These are phyloP conservation scores for Botrytis hyacinthi DNA, from an alignment of 2,329 filamentous ascomycete genomes.

Conservation along the genomic window DNA sequence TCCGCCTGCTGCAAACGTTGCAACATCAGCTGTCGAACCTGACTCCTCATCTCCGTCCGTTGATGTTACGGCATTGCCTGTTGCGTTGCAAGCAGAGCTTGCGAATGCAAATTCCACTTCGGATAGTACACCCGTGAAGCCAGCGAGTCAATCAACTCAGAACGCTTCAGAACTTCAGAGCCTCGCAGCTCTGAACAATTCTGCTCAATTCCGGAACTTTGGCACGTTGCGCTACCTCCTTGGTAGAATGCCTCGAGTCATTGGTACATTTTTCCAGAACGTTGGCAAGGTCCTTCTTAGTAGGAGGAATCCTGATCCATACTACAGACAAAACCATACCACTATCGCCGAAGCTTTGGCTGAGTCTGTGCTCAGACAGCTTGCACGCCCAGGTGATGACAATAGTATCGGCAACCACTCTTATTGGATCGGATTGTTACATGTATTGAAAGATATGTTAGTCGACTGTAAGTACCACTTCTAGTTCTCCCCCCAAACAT, in stretches of 20 bases:
- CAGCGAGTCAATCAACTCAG: neutral
- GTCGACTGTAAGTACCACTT: conserved; percentile 56
- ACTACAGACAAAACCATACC: conserved; percentile 52
- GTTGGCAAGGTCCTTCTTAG: conserved; percentile 78
- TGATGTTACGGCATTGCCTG: neutral
- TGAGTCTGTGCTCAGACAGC: conserved; percentile 64
- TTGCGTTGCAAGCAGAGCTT: neutral
- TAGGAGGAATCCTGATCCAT: conserved; percentile 68
- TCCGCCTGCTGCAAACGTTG: conserved; percentile 6
- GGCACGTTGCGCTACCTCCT: conserved; percentile 74
- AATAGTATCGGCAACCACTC: conserved; percentile 65
- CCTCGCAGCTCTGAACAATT: conserved; percentile 51
- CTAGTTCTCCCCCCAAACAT: conserved; percentile 17
- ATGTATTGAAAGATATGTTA: conserved; percentile 74
- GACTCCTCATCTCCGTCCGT: neutral
- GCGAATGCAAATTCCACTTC: neutral
- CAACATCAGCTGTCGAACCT: neutral
- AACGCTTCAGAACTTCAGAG: conserved; percentile 60
- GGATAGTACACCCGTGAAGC: neutral
- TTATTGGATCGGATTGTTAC: conserved; percentile 79
- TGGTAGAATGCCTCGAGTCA: conserved; percentile 72
- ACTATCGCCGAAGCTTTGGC: conserved; percentile 66
- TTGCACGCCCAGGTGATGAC: conserved; percentile 47
- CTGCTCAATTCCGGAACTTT: conserved; percentile 66
- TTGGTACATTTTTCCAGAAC: conserved; percentile 82